Evolutionary conservation across 768 basidiomycete species (phyloP).

Genomic region (Gloeostereum incarnatum): DNA sequence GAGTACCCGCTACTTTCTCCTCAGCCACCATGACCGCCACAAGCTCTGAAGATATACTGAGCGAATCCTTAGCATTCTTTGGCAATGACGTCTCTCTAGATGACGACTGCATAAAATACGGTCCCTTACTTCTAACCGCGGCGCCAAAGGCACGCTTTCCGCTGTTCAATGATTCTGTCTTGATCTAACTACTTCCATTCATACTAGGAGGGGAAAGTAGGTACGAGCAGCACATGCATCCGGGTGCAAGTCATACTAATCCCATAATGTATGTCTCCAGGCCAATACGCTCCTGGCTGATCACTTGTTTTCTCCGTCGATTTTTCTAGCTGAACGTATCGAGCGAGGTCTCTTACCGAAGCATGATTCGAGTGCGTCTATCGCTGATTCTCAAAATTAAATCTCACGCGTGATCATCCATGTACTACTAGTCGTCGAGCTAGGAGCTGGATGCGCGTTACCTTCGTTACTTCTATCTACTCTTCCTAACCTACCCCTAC

Average conservation of each 20-base stretch:
- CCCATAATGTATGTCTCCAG: conserved; percentile 21
- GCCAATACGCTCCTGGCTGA: conserved; percentile 66
- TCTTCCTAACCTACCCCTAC: conserved; percentile 29
- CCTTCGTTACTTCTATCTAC: conserved; percentile 55
- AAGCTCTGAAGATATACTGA: conserved; percentile 47
- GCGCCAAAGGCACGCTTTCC: conserved; percentile 43
- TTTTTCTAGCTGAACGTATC: conserved; percentile 58
- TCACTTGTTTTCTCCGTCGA: conserved; percentile 62
- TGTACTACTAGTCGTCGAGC: conserved; percentile 45
- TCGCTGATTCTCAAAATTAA: neutral
- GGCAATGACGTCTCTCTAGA: conserved; percentile 33
- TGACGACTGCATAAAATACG: conserved; percentile 38
- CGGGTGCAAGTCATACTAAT: conserved; percentile 4
- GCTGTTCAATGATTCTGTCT: neutral
- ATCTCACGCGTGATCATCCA: neutral
- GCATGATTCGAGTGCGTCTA: neutral
- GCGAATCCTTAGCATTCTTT: conserved; percentile 43
- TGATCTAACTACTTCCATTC: conserved; percentile 2
- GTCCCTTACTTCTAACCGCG: conserved; percentile 41
- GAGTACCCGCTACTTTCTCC: no score
- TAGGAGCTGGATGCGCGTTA: conserved; percentile 60
- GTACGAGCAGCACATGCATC: conserved; percentile 10
- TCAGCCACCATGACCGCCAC: no score
- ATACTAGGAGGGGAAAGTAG: conserved; percentile 51
- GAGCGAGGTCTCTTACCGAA: conserved; percentile 41